Evolutionary conservation across 2,329 filamentous ascomycete species (phyloP).

Genomic region (Claviceps spartinae): DNA sequence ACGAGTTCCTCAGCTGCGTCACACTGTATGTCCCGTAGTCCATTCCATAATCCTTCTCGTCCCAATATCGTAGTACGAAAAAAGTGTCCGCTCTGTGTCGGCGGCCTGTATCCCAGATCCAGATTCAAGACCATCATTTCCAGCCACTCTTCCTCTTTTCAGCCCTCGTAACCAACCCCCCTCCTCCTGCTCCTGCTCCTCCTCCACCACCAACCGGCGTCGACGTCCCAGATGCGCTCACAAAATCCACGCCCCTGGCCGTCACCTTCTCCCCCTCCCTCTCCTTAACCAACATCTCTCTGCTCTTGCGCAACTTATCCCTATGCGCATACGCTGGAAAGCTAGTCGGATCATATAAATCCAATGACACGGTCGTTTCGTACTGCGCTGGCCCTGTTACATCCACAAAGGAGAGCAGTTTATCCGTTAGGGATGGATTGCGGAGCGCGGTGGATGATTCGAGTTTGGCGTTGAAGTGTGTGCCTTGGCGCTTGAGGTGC

Average conservation of each 20-base stretch:
- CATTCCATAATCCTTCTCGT: no score
- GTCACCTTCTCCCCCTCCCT: slow-evolving; percentile 30
- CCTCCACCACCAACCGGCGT: slow-evolving; percentile 10
- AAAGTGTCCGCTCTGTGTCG: background rate
- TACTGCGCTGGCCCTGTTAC: slow-evolving; percentile 44
- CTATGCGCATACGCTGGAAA: slow-evolving; percentile 44
- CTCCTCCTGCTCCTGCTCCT: slow-evolving; percentile 6
- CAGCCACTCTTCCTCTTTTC: slow-evolving; percentile 23
- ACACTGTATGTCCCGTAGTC: no score
- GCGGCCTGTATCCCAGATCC: background rate
- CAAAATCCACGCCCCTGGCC: slow-evolving; percentile 35
- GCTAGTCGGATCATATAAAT: slow-evolving; percentile 43
- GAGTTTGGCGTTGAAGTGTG: slow-evolving; percentile 68
- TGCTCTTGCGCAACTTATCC: slow-evolving; percentile 34
- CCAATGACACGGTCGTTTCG: slow-evolving; percentile 41
- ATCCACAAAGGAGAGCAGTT: slow-evolving; percentile 55
- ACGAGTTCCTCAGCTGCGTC: no score
- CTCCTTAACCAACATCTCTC: slow-evolving; percentile 31
- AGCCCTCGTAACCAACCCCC: slow-evolving; percentile 12
- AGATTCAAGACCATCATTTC: slow-evolving; percentile 10
- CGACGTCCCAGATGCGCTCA: slow-evolving; percentile 17
- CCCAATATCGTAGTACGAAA: background rate
- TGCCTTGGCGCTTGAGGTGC: slow-evolving; percentile 58
- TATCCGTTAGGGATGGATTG: slow-evolving; percentile 60
- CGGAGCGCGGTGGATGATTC: slow-evolving; percentile 51